phyloP scores from a whole-genome alignment of 192 early-diverging fungal genomes.

The Coemansia erecta region DNA sequence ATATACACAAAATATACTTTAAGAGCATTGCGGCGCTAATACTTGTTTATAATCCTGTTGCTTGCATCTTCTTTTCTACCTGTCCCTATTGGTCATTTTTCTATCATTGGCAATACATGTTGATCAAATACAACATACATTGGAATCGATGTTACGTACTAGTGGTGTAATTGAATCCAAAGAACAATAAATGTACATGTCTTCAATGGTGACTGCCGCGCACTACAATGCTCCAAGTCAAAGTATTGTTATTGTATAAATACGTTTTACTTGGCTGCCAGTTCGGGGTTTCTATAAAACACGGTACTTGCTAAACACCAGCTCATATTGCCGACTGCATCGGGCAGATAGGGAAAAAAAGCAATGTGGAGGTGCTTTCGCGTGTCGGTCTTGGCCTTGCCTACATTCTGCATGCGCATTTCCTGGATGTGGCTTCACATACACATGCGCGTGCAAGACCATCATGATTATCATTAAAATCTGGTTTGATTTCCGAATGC shows the following conservation, averaged over 20 bases:
- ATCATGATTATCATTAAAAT: constrained; percentile 8
- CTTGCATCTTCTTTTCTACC: no score
- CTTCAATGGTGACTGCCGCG: no score
- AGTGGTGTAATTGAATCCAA: no score
- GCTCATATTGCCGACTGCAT: no score
- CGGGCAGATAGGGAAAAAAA: no score
- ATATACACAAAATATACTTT: not conserved
- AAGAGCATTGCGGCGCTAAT: not conserved
- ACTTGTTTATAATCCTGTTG: constrained; percentile 1
- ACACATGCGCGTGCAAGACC: not conserved
- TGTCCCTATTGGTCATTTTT: no score
- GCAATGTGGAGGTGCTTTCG: not conserved
- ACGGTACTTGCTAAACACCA: not conserved
- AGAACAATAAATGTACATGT: not conserved
- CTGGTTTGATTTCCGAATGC: constrained; percentile 4
- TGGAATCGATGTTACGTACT: no score
- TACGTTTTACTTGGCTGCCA: not conserved
- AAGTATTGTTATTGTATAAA: no score
- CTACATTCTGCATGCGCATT: constrained; percentile 2
- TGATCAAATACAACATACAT: no score
- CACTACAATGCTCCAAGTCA: no score
- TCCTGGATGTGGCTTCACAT: constrained; percentile 2
- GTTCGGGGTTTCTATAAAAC: not conserved
- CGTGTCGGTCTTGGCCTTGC: not conserved
- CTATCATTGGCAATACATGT: no score